phyloP scores from a whole-genome alignment of 1,284 basidiomycete genomes.

The Fomes fomentarius region DNA sequence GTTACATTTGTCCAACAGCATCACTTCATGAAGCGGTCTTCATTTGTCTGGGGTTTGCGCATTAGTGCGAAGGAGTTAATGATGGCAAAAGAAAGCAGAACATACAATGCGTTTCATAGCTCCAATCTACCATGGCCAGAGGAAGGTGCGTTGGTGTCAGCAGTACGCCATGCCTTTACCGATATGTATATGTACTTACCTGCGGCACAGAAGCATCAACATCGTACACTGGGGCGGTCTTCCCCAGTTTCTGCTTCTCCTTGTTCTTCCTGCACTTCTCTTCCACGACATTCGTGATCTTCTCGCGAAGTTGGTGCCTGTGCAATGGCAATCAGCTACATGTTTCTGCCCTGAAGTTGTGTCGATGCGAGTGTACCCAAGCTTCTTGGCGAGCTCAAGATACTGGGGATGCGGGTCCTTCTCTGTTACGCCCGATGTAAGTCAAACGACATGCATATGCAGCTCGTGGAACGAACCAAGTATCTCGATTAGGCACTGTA shows the following conservation, averaged over 20 bases:
- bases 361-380: slow-evolving; percentile 2
- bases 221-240: not conserved
- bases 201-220: slow-evolving; percentile 8
- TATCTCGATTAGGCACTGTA: slow-evolving; percentile 9
- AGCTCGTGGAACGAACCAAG: slow-evolving; percentile 4
- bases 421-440: slow-evolving; percentile 5
- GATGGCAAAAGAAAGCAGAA: too few species aligned
- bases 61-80: too few species aligned
- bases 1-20: too few species aligned
- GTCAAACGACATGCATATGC: not conserved
- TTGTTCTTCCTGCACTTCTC: not conserved
- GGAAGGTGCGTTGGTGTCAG: too few species aligned
- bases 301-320: slow-evolving; percentile 2
- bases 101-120: too few species aligned
- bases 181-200: too few species aligned
- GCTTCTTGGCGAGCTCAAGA: not conserved
- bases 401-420: slow-evolving; percentile 8
- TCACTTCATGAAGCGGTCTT: too few species aligned
- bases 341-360: too few species aligned
- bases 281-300: not conserved
- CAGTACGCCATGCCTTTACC: too few species aligned
- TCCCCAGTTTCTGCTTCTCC: not conserved
- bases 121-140: too few species aligned
- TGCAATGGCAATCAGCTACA: not conserved
- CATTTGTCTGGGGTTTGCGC: too few species aligned